Base-by-base conservation (phyloP, 192 early-diverging fungal species). In the Borealophlyctis nickersoniae region DNA sequence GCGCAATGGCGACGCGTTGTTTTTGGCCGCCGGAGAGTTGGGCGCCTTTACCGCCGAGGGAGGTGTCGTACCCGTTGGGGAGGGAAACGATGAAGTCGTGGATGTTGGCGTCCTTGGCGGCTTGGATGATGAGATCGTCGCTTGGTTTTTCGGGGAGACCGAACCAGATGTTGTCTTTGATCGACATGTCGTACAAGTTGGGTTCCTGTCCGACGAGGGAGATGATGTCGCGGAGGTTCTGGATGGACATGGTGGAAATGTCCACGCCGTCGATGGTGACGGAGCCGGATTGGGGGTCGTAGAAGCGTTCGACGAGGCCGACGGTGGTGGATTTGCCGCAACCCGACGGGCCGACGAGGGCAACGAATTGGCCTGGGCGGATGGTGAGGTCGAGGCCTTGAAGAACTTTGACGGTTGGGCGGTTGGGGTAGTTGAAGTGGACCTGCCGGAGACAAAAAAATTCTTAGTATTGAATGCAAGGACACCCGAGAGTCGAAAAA, bases 201-300 rank as follows among this genome's bases (percentile, higher is more conserved):
- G 95, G 95, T 77, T 96, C 94, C 71, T 98, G 95, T 26, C 88
- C 87, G 11, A 98, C 95, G n/a, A 98, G 74, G 19, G 91, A 88
- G 78, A 94, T 73, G 60, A 82, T 81, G 27, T 63, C 39, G 56
- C 95, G 86, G 26, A 96, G 76, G 36, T 86, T 81, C n/a, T 65
- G 59, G 5, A 93, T 34, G 31, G 85, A 79, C 79, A 87, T 89
- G 50, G 82, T 63, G 4, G 73, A 64, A 29, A 94, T 77, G 54
- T 85, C 70, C 4, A 73, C 70, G 50, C 71, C 70, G 56, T 94
- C 87, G 39, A 92, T 69, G 5, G 45, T 61, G 32, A 88, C 80
- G n/a, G 36, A 32, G 23, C 93, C 94, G 11, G 57, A 66, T 28
- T 52, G 27, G 19, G 75, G 65, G 69, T 96, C 93, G 76, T 96